These are phyloP conservation scores for Exophiala viscosa DNA, from an alignment of 2,329 filamentous ascomycete species.

Conservation along the genomic window DNA sequence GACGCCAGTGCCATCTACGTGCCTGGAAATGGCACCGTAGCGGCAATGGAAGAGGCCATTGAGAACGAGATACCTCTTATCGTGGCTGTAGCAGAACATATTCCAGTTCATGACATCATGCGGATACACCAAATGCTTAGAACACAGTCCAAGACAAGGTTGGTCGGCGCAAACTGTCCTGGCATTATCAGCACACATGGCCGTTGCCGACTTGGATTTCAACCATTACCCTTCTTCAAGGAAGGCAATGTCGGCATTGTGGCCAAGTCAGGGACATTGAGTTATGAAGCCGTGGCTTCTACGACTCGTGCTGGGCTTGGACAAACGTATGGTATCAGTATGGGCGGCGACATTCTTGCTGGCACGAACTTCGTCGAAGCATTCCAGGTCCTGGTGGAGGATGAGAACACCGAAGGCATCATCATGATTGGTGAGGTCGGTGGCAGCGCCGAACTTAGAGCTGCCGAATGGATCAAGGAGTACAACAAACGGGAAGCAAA, in stretches of 20 bases:
- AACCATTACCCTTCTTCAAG: constrained; percentile 68
- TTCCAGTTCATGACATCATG: constrained; percentile 73
- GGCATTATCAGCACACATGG: constrained; percentile 73
- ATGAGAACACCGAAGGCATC: constrained; percentile 66
- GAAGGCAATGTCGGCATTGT: constrained; percentile 69
- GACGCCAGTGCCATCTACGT: constrained; percentile 79
- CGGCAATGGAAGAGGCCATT: constrained; percentile 74
- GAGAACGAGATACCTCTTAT: constrained; percentile 74
- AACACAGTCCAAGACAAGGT: constrained; percentile 66
- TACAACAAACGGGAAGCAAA: constrained; percentile 56
- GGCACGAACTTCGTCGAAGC: constrained; percentile 73
- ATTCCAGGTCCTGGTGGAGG: constrained; percentile 61
- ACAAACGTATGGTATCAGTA: constrained; percentile 71
- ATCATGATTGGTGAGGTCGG: constrained; percentile 71
- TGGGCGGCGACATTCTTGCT: constrained; percentile 71
- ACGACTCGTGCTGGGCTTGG: constrained; percentile 70
- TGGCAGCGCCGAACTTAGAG: constrained; percentile 65
- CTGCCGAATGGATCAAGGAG: constrained; percentile 68
- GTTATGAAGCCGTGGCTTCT: constrained; percentile 74
- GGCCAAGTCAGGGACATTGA: constrained; percentile 76
- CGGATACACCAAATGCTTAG: constrained; percentile 67
- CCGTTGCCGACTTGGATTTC: constrained; percentile 69
- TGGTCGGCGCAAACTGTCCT: constrained; percentile 77
- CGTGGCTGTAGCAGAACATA: constrained; percentile 75
- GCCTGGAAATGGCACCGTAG: constrained; percentile 67